These are phyloP conservation scores for Neltuma alba DNA, from an alignment of 306 rosid genomes.

Conservation along the genomic window DNA sequence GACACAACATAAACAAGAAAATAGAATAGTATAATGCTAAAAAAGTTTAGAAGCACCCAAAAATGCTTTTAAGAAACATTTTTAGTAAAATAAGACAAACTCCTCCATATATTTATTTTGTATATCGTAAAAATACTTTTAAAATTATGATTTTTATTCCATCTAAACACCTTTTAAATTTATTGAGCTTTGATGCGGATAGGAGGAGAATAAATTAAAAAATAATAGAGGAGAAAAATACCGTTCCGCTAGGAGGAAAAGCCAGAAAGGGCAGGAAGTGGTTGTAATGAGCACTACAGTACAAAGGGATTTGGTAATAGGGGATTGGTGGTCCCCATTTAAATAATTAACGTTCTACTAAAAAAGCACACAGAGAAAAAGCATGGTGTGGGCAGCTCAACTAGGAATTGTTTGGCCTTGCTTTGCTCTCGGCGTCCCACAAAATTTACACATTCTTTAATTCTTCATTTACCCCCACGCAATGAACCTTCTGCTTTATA, in stretches of 20 bases:
- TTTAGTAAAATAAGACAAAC: too few relatives aligned
- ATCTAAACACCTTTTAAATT: too few relatives aligned
- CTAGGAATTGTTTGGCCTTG: constrained; percentile 17
- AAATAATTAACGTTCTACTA: constrained; percentile 10
- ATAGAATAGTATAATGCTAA: too few relatives aligned
- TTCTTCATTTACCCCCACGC: constrained; percentile 29
- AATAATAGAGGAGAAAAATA: neutral
- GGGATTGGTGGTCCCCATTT: constrained; percentile 9
- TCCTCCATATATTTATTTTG: too few relatives aligned
- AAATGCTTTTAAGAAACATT: too few relatives aligned
- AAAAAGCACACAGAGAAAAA: neutral
- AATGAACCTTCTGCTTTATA: neutral
- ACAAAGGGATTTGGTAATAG: neutral
- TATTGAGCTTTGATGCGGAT: neutral
- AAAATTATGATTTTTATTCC: too few relatives aligned
- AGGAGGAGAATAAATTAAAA: constrained; percentile 21
- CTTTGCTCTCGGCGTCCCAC: neutral
- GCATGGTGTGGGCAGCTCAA: constrained; percentile 17
- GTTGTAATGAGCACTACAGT: neutral
- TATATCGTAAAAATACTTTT: too few relatives aligned
- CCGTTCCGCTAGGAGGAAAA: neutral
- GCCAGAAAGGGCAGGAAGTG: constrained; percentile 1
- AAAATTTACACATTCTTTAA: constrained; percentile 1
- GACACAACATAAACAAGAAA: too few relatives aligned
- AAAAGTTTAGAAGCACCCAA: too few relatives aligned